A percentile compares a stretch with the other conserved stretches of the same genome.
Evolutionary conservation across 78 protist genomes (phyloP).

Genomic region (Capsaspora owczarzaki): DNA sequence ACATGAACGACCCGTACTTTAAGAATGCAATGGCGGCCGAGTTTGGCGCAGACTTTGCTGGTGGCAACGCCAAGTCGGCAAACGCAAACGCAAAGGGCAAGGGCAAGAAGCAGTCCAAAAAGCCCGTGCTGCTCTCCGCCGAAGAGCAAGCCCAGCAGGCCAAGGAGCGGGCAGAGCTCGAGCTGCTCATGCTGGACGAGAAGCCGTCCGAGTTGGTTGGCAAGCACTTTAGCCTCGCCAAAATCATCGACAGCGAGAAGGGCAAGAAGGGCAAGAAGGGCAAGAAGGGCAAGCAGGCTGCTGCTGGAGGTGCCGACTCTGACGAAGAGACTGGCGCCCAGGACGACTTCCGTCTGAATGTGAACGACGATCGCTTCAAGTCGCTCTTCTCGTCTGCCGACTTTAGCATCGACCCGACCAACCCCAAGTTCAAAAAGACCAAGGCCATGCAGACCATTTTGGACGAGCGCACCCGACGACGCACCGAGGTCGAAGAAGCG

Average conservation of each 20-base stretch:
- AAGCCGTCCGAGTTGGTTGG: neutral
- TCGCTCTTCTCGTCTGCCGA: conserved; percentile 2
- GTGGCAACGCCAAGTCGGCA: neutral
- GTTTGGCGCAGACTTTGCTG: no score
- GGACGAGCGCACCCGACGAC: conserved; percentile 32
- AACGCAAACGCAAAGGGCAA: neutral
- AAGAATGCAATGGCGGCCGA: no score
- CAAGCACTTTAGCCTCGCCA: neutral
- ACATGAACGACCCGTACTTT: no score
- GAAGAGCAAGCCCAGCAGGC: neutral
- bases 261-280: neutral
- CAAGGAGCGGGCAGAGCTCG: neutral
- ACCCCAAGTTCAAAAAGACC: conserved; percentile 38
- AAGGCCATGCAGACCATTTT: conserved; percentile 25
- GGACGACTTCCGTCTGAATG: conserved; percentile 27
- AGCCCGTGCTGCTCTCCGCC: neutral
- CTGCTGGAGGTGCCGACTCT: neutral
- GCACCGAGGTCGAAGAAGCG: neutral
- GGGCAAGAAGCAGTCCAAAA: neutral
- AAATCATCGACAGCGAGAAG: neutral
- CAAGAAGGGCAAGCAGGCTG: neutral
- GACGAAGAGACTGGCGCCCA: neutral
- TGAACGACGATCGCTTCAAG: conserved; percentile 34
- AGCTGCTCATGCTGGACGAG: conserved; percentile 1
- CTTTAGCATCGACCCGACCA: conserved; percentile 60